Evolutionary conservation across 2,329 filamentous ascomycete species (phyloP).

Genomic region (Aspergillus ochraceoroseus): DNA sequence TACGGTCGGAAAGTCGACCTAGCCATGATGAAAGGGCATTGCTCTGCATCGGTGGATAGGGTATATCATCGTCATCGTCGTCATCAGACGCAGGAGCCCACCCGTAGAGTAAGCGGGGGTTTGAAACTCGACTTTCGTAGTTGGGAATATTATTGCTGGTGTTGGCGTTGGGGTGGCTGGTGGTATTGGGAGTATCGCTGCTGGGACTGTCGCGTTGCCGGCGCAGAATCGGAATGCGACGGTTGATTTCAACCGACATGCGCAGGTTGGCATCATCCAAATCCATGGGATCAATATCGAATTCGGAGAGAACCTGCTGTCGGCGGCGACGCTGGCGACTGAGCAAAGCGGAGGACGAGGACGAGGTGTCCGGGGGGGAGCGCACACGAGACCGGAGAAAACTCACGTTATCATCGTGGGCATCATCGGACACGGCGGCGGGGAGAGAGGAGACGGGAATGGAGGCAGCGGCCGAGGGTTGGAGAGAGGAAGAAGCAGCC

Average conservation of each 20-base stretch:
- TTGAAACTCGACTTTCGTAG: constrained; percentile 53
- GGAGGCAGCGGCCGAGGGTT: constrained; percentile 45
- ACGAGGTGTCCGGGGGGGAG: constrained; percentile 26
- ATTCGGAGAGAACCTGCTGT: constrained; percentile 24
- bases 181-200: constrained; percentile 33
- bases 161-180: constrained; percentile 26
- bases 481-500: constrained; percentile 39
- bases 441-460: constrained; percentile 50
- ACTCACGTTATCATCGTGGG: constrained; percentile 48
- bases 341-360: constrained; percentile 24
- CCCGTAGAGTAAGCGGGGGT: constrained; percentile 54
- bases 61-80: constrained; percentile 30
- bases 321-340: constrained; percentile 34
- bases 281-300: constrained; percentile 37
- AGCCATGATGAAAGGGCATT: constrained; percentile 28
- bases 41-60: constrained; percentile 30
- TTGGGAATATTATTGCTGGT: constrained; percentile 42
- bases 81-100: constrained; percentile 52
- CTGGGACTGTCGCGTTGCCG: constrained; percentile 42
- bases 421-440: constrained; percentile 43
- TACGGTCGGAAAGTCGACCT: constrained; percentile 27
- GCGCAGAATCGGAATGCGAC: constrained; percentile 39
- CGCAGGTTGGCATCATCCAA: constrained; percentile 31
- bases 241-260: constrained; percentile 39
- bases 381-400: constrained; percentile 45